These are phyloP conservation scores for Macrocybe gigantea DNA, from an alignment of 768 basidiomycete species.

Conservation along the genomic window DNA sequence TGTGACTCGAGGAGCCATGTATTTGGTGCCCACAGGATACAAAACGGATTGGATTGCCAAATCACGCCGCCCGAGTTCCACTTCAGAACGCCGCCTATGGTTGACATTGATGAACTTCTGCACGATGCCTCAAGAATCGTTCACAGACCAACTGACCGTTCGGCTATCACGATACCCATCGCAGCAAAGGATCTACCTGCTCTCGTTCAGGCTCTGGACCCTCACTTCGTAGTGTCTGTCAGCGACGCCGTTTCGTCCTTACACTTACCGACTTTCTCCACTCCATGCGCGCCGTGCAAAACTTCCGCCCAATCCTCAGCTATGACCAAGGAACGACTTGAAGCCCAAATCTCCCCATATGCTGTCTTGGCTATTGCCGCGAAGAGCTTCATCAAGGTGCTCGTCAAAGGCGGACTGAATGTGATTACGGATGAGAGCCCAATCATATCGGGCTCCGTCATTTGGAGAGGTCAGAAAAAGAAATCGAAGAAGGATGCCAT, in stretches of 20 bases:
- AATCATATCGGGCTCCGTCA: too few species aligned
- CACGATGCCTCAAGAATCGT: too few species aligned
- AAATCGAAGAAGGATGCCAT: constrained; percentile 9
- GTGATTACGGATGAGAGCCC: too few species aligned
- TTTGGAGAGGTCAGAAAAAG: constrained; percentile 2
- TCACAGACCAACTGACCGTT: too few species aligned
- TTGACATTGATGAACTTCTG: too few species aligned
- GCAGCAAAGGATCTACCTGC: not conserved
- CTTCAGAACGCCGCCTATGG: too few species aligned
- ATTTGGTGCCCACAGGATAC: too few species aligned
- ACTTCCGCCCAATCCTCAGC: constrained; percentile 17
- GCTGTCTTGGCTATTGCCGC: constrained; percentile 32
- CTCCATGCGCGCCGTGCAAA: constrained; percentile 5
- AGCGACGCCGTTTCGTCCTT: constrained; percentile 17
- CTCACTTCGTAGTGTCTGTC: constrained; percentile 25
- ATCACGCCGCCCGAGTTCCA: too few species aligned
- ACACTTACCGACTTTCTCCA: constrained; percentile 18
- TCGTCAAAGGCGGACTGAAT: constrained; percentile 32
- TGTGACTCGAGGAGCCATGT: too few species aligned
- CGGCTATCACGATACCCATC: too few species aligned
- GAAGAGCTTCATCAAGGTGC: constrained; percentile 25
- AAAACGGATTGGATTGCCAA: too few species aligned
- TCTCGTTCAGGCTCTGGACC: constrained; percentile 26
- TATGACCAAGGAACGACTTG: constrained; percentile 18
- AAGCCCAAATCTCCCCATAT: constrained; percentile 30